These are phyloP conservation scores for Chloromonas sp. DNA, from an alignment of 163 green algal genomes.

Conservation along the genomic window DNA sequence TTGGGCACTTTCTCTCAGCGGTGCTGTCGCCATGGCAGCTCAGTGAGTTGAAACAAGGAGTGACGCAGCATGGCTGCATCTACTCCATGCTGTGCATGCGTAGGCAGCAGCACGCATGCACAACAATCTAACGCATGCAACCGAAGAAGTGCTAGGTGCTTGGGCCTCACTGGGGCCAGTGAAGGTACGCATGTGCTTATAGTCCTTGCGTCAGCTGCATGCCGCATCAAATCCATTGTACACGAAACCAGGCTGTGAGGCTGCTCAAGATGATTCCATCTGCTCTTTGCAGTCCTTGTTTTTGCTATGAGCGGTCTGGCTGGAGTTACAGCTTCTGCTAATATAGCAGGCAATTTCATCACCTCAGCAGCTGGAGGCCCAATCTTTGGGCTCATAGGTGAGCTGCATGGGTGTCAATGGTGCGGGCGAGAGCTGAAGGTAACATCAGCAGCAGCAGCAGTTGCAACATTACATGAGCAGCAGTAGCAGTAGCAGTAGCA, in stretches of 20 bases:
- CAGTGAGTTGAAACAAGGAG: not conserved
- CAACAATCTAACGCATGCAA: not conserved
- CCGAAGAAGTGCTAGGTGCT: not conserved
- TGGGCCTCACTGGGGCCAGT: no score
- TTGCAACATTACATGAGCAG: not conserved
- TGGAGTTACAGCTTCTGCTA: not conserved
- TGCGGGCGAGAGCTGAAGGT: not conserved
- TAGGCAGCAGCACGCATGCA: not conserved
- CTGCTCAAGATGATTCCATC: not conserved
- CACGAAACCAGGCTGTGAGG: no score
- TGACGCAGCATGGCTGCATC: not conserved
- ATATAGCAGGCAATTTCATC: not conserved
- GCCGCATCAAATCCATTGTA: no score
- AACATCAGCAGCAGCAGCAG: not conserved
- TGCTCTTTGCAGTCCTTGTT: not conserved
- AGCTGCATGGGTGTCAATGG: not conserved
- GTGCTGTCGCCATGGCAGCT: not conserved
- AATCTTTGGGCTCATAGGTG: not conserved
- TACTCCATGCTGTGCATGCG: not conserved
- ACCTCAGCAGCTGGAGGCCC: not conserved
- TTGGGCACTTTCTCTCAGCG: not conserved
- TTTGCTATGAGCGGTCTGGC: not conserved
- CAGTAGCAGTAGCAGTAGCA: not conserved
- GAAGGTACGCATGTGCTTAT: no score
- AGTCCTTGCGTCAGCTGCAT: no score